Conservation (phyloP, 2,329 filamentous ascomycete species). For the Colletotrichum graminicola region DNA sequence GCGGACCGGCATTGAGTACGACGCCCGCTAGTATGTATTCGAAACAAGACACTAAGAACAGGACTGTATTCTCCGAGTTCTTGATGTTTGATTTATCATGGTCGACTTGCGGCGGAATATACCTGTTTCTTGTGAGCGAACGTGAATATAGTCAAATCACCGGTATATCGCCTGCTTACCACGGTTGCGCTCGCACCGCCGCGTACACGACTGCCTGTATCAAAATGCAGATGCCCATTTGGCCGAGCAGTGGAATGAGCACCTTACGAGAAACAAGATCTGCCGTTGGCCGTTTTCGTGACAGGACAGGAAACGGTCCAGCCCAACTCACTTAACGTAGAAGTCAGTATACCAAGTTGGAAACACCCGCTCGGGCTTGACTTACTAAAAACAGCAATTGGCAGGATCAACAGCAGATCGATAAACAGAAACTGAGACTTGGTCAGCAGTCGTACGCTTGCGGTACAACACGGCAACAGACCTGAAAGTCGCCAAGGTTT, state of each 20-base stretch:
- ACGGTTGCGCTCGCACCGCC: constrained; percentile 81
- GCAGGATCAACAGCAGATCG: constrained; percentile 90
- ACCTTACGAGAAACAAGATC: constrained; percentile 94
- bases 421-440: constrained; percentile 85
- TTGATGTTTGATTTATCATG: constrained; percentile 84
- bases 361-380: constrained; percentile 32
- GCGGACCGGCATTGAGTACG: constrained; percentile 89
- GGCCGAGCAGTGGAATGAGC: constrained; percentile 86
- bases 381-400: constrained; percentile 93
- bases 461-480: constrained; percentile 46
- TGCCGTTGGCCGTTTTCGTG: constrained; percentile 88
- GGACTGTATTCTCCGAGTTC: constrained; percentile 92
- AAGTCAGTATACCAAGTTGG: constrained; percentile 21
- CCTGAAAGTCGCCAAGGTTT: constrained; percentile 96
- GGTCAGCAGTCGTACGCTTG: neutral
- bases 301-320: constrained; percentile 81
- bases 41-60: constrained; percentile 92
- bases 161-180: constrained; percentile 62
- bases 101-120: constrained; percentile 82
- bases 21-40: constrained; percentile 94
- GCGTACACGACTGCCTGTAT: constrained; percentile 82
- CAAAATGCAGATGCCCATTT: constrained; percentile 84
- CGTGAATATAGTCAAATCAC: neutral
- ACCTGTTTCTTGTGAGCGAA: constrained; percentile 62
- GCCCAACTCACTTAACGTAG: constrained; percentile 85